Conservation (phyloP, 2,329 filamentous ascomycete genomes). For the Paraphoma chrysanthemicola region DNA sequence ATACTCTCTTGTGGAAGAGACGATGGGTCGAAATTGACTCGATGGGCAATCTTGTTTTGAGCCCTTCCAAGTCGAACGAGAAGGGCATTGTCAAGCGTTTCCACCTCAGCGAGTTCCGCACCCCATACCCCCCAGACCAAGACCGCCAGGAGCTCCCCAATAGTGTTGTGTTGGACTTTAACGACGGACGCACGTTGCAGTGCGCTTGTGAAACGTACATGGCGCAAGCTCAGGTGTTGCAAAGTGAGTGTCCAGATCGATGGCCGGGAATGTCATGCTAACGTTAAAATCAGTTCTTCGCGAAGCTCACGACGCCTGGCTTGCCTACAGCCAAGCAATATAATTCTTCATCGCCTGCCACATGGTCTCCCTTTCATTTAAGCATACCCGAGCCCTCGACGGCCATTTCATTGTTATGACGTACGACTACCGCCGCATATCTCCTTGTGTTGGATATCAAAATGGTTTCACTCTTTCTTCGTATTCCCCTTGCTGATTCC, state of each 20-base stretch:
- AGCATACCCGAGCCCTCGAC: not conserved
- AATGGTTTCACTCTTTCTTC: not conserved
- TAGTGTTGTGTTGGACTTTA: conserved; percentile 72
- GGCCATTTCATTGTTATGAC: not conserved
- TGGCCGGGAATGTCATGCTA: conserved; percentile 7
- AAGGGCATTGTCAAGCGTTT: conserved; percentile 77
- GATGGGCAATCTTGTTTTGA: conserved; percentile 82
- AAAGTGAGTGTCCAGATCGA: conserved; percentile 30
- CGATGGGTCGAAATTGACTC: conserved; percentile 86
- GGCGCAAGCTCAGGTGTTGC: conserved; percentile 45
- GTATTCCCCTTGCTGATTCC: not conserved
- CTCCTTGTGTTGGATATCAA: not conserved
- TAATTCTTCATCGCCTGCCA: conserved; percentile 5
- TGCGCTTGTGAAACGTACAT: conserved; percentile 57
- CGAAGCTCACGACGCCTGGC: conserved; percentile 48
- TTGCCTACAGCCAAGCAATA: conserved; percentile 37
- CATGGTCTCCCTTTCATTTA: not conserved
- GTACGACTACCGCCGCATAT: not conserved
- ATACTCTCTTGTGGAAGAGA: conserved; percentile 95
- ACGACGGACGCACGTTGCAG: conserved; percentile 68
- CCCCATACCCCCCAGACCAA: conserved; percentile 83
- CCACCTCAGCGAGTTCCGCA: conserved; percentile 82
- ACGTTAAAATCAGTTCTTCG: conserved; percentile 36
- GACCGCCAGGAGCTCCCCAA: conserved; percentile 93
- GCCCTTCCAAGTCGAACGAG: conserved; percentile 69